Percentiles rank a stretch among this genome's conserved stretches.
Evolutionary conservation across 2,329 filamentous ascomycete genomes (phyloP).

Genomic region (Torrubiellomyces zombiae): DNA sequence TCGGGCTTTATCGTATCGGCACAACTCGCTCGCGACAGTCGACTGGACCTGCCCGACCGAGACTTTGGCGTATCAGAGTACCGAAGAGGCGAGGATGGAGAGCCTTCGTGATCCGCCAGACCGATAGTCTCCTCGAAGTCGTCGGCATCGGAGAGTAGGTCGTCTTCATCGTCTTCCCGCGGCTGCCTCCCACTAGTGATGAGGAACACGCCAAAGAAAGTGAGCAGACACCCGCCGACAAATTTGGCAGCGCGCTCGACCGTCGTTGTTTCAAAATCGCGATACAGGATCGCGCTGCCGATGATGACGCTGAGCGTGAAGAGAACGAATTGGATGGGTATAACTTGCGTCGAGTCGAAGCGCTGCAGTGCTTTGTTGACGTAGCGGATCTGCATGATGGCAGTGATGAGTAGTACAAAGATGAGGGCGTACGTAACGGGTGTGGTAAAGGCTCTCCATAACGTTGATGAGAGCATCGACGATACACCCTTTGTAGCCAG

Average conservation of each 20-base stretch:
- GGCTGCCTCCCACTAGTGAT: constrained; percentile 71
- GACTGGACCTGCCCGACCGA: constrained; percentile 31
- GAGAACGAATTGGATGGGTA: constrained; percentile 91
- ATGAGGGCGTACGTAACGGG: constrained; percentile 83
- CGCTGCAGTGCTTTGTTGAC: constrained; percentile 76
- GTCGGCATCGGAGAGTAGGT: constrained; percentile 35
- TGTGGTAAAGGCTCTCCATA: constrained; percentile 78
- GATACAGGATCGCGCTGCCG: constrained; percentile 81
- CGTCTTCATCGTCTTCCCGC: constrained; percentile 39
- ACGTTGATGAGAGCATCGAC: constrained; percentile 79
- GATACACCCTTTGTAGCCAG: constrained; percentile 92
- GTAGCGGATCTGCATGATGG: constrained; percentile 93
- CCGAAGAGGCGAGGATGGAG: constrained; percentile 6
- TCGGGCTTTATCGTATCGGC: constrained; percentile 20
- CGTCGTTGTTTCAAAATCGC: constrained; percentile 80
- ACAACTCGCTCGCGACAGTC: constrained; percentile 28
- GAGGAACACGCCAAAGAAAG: constrained; percentile 91
- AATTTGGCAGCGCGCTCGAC: constrained; percentile 65
- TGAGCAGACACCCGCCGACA: constrained; percentile 74
- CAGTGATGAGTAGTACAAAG: constrained; percentile 62
- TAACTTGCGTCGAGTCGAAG: constrained; percentile 95
- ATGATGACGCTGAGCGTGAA: constrained; percentile 94
- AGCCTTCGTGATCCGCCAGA: constrained; percentile 32
- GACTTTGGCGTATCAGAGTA: constrained; percentile 10
- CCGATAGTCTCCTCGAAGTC: constrained; percentile 49